Evolutionary conservation across 345 rosid species (phyloP), one percentile per base, ranked within the genome.

Genomic region (Angophora floribunda): DNA sequence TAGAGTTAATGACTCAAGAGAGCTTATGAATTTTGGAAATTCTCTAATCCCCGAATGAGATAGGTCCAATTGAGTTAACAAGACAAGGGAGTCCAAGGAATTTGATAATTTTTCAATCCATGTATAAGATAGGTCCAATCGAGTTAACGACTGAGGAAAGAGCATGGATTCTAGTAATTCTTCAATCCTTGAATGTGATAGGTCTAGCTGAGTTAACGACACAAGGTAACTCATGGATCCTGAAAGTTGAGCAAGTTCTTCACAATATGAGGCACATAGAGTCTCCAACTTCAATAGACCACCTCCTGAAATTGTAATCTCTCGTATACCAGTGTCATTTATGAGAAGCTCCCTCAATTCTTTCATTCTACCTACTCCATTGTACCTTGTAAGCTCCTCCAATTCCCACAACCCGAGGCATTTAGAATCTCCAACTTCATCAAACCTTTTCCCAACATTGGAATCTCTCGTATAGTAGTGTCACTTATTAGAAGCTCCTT

Each of bases 201-300:
- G 21, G 4, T 52, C 22, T 2, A 52, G 55, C 4, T 52, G 0
- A 17, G 22, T 52, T 52, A 52, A 52, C 6, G 0, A 52, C 8
- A 0, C 0, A 15, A 52, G 2, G 2, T 6, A 14, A 6, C 17
- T 0, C 4, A 0, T 0, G 15, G 2, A 17, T 1, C 1, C 0
- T 14, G 19, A 19, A 53, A 53, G 57, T 53, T 53, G 24, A 53
- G 9, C 1, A 53, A 53, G 22, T 3, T 53, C 22, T 53, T 17
- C 22, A 53, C 57, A 53, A 17, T 19, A 19, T 0, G 9, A 53
- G 24, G 57, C 57, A 52, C 57, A 6, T 1, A 52, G 4, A 52
- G 57, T 52, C 7, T 52, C 5, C 13, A 52, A 17, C 53, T 0
- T 2, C 15, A 0, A 6, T 1, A 52, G 6, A 52, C 53, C 53